A percentile compares a stretch with the other conserved stretches of the same genome.
phyloP scores from a whole-genome alignment of 2,329 filamentous ascomycete genomes.

The Aspergillus sp. region DNA sequence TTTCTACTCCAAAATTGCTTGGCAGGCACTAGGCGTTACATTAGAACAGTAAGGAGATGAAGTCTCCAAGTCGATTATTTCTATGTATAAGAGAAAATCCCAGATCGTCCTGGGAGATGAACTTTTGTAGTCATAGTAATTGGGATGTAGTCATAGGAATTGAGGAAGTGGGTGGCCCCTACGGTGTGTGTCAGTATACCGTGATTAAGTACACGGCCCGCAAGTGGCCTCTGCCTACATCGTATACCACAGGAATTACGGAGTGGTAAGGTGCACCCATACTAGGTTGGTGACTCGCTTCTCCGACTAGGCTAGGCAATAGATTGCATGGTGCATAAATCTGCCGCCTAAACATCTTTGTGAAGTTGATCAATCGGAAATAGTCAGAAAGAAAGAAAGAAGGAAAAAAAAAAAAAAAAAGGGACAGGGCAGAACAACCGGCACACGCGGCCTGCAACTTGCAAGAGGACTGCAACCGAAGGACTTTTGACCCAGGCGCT shows the following conservation, averaged over 20 bases:
- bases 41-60: constrained; percentile 4
- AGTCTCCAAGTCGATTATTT: constrained; percentile 2
- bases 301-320: neutral
- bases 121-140: neutral
- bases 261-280: neutral
- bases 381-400: too few relatives aligned
- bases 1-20: constrained; percentile 1
- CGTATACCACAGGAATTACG: neutral
- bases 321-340: neutral
- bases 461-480: constrained; percentile 11
- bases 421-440: neutral
- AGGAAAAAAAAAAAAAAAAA: too few relatives aligned
- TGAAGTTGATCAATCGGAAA: neutral
- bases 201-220: neutral
- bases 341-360: neutral
- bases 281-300: neutral
- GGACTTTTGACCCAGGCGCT: constrained; percentile 11
- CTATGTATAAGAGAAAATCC: constrained; percentile 2
- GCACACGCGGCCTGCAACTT: constrained; percentile 10
- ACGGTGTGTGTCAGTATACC: constrained; percentile 2
- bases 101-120: neutral
- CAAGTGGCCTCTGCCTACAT: neutral
- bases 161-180: neutral
- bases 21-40: constrained; percentile 4
- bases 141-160: neutral